phyloP scores from a whole-genome alignment of 192 early-diverging fungal genomes.

The Gryganskiella cystojenkinii region DNA sequence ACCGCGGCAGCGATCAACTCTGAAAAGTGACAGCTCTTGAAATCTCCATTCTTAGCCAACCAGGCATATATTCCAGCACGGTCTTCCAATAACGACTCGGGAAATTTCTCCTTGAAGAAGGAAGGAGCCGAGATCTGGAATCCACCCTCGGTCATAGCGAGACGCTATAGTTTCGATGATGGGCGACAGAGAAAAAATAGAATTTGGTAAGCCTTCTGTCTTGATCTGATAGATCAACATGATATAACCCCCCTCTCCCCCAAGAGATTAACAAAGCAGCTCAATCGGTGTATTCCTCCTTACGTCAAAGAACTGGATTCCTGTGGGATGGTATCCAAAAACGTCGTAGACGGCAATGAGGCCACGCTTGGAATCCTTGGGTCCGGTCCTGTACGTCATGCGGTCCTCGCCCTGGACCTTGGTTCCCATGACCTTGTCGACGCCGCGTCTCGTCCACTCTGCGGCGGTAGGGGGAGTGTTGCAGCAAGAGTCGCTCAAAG shows the following conservation, averaged over 20 bases:
- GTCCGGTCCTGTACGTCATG: constrained; percentile 28
- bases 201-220: too few relatives aligned
- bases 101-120: constrained; percentile 62
- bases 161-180: constrained; percentile 42
- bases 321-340: constrained; percentile 68
- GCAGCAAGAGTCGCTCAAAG: constrained; percentile 31
- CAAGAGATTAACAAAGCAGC: not conserved
- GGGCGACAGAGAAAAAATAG: too few relatives aligned
- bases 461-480: constrained; percentile 31
- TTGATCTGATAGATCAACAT: too few relatives aligned
- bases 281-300: constrained; percentile 11
- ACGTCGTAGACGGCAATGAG: constrained; percentile 74
- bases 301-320: constrained; percentile 73
- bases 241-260: too few relatives aligned
- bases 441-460: constrained; percentile 16
- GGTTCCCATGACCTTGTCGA: constrained; percentile 25
- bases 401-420: constrained; percentile 15
- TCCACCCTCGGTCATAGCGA: constrained; percentile 58
- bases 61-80: constrained; percentile 44
- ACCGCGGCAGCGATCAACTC: constrained; percentile 12
- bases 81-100: constrained; percentile 25
- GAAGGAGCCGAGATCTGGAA: constrained; percentile 74
- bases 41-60: constrained; percentile 9
- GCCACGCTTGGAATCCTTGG: constrained; percentile 63
- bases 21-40: constrained; percentile 12